phyloP scores from a whole-genome alignment of 2,329 filamentous ascomycete genomes.

The Ophiocordyceps camponoti-leonardi region DNA sequence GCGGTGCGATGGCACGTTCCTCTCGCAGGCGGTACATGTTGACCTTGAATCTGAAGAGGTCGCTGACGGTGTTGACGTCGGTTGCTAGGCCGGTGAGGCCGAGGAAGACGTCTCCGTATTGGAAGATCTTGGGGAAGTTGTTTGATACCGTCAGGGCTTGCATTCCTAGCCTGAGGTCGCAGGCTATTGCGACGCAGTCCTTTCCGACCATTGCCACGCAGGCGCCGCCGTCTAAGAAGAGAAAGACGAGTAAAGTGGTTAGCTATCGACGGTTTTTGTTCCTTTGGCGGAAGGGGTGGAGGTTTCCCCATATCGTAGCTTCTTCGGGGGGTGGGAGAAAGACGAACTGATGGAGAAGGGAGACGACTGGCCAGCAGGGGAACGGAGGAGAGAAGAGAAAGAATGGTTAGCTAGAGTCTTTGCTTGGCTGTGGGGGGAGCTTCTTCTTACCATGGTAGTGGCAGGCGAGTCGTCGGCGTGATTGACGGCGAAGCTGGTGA shows the following conservation, averaged over 20 bases:
- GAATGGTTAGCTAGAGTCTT: conserved; percentile 1
- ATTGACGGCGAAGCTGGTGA: background rate
- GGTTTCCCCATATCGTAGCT: background rate
- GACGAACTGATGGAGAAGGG: conserved; percentile 87
- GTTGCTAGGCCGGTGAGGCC: conserved; percentile 93
- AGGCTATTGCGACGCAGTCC: conserved; percentile 98
- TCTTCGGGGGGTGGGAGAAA: background rate
- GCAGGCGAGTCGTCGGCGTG: background rate
- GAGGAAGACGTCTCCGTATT: conserved; percentile 88
- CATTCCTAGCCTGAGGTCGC: conserved; percentile 92
- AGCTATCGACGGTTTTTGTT: background rate
- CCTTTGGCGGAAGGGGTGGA: background rate
- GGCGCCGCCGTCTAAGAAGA: conserved; percentile 57
- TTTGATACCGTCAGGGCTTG: conserved; percentile 96
- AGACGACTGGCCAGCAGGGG: conserved; percentile 45
- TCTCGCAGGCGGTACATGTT: conserved; percentile 99
- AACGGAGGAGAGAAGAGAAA: conserved; percentile 1
- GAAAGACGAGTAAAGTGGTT: background rate
- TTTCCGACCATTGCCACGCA: conserved; percentile 99
- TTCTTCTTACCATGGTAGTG: background rate
- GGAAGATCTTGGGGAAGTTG: conserved; percentile 99
- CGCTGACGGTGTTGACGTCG: conserved; percentile 83
- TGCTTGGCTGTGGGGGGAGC: conserved; percentile 3
- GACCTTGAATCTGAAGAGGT: conserved; percentile 98
- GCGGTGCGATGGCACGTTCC: conserved; percentile 87